Evolutionary conservation across 2,329 filamentous ascomycete genomes (phyloP).

Genomic region (Plectosphaerella cucumerina): DNA sequence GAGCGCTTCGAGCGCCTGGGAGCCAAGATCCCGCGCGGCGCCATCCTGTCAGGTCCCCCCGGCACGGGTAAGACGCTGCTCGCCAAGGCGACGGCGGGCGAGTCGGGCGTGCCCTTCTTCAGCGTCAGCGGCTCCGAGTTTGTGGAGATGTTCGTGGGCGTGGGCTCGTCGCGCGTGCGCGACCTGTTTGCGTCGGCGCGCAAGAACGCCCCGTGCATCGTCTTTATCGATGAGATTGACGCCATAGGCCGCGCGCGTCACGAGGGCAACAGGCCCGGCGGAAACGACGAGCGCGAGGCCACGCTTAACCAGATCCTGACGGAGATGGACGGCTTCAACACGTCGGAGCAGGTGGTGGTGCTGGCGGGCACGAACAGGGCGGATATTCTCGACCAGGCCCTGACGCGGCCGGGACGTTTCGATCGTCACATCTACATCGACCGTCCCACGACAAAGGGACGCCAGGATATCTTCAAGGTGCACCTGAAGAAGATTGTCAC

Average conservation of each 20-base stretch:
- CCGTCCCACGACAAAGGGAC: slow-evolving; percentile 91
- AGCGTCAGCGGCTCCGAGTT: slow-evolving; percentile 98
- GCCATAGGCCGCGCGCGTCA: slow-evolving; percentile 89
- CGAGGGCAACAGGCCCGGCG: slow-evolving; percentile 67
- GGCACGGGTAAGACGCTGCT: slow-evolving; percentile 98
- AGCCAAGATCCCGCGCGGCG: slow-evolving; percentile 95
- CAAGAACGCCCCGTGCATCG: slow-evolving; percentile 96
- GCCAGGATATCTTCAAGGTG: slow-evolving; percentile 93
- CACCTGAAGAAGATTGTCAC: slow-evolving; percentile 95
- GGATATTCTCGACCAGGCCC: slow-evolving; percentile 89
- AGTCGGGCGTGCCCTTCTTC: slow-evolving; percentile 96
- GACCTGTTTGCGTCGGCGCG: slow-evolving; percentile 92
- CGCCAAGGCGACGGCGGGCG: slow-evolving; percentile 94
- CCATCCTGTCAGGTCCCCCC: slow-evolving; percentile 93
- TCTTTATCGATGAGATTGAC: slow-evolving; percentile 99
- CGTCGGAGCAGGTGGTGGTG: slow-evolving; percentile 91
- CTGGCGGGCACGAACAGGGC: slow-evolving; percentile 94
- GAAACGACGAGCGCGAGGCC: slow-evolving; percentile 94
- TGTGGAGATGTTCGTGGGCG: slow-evolving; percentile 99
- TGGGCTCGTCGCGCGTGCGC: slow-evolving; percentile 90
- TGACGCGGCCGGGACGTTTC: slow-evolving; percentile 91
- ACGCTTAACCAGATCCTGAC: slow-evolving; percentile 98
- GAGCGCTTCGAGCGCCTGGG: slow-evolving; percentile 89
- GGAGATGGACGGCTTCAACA: slow-evolving; percentile 99
- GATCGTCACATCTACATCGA: slow-evolving; percentile 96